Conservation (phyloP, 2,329 filamentous ascomycete genomes). For the Aspergillus tanneri region DNA sequence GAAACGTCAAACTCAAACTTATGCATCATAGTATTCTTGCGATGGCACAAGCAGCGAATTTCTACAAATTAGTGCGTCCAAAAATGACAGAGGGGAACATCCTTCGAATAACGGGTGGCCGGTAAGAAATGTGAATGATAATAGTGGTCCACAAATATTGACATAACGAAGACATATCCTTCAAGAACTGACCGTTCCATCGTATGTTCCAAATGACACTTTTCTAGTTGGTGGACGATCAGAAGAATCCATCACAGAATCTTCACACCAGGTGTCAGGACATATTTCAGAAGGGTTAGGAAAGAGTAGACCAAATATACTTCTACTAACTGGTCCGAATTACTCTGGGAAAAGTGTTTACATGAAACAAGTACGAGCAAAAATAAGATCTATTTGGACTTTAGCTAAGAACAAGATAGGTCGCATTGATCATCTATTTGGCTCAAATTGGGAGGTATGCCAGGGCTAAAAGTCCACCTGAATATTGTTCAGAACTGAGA, state of each 20-base stretch:
- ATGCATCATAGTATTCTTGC: constrained; percentile 65
- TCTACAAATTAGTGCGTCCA: constrained; percentile 70
- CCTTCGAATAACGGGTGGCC: constrained; percentile 72
- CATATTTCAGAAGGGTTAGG: constrained; percentile 1
- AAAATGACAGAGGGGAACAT: constrained; percentile 67
- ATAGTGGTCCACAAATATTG: neutral
- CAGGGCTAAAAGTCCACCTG: neutral
- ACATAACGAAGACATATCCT: constrained; percentile 64
- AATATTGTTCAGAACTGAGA: constrained; percentile 7
- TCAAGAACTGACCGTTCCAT: constrained; percentile 77
- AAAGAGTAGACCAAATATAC: constrained; percentile 57
- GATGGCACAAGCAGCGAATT: constrained; percentile 71
- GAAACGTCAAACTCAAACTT: constrained; percentile 14
- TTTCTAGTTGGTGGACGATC: constrained; percentile 60
- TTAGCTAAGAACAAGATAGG: constrained; percentile 36
- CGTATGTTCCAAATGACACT: constrained; percentile 82
- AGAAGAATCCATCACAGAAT: neutral
- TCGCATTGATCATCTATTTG: constrained; percentile 85
- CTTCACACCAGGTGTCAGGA: constrained; percentile 1
- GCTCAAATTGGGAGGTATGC: constrained; percentile 72
- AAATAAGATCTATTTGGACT: too few species aligned
- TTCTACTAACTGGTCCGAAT: constrained; percentile 89
- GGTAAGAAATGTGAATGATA: constrained; percentile 43
- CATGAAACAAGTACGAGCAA: constrained; percentile 74
- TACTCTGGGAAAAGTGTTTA: constrained; percentile 97